phyloP scores from a whole-genome alignment of 805 yeast species.

The Brettanomyces anomalus region DNA sequence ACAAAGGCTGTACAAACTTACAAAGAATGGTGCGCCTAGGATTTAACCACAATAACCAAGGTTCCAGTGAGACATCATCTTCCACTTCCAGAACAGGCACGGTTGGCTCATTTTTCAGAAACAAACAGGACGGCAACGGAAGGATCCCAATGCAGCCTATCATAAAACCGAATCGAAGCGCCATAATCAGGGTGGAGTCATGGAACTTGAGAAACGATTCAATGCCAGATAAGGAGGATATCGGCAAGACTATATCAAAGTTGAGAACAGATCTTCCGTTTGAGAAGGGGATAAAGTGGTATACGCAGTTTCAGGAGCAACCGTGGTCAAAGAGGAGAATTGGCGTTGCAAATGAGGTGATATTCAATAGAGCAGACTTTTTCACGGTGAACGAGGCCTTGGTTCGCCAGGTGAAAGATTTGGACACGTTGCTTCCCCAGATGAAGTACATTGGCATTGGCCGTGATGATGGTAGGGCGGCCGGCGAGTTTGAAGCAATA shows the following conservation, averaged over 20 bases:
- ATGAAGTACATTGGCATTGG: slow-evolving; percentile 41
- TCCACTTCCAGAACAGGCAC: no score
- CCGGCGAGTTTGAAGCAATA: slow-evolving; percentile 46
- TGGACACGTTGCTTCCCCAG: slow-evolving; percentile 22
- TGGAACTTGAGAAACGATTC: slow-evolving; percentile 25
- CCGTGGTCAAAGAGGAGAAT: slow-evolving; percentile 29
- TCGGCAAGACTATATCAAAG: slow-evolving; percentile 14
- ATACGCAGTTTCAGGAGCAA: slow-evolving; percentile 19
- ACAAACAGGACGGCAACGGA: no score
- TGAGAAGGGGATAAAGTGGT: slow-evolving; percentile 17
- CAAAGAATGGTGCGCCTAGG: no score
- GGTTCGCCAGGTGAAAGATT: slow-evolving; percentile 36
- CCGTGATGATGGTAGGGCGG: slow-evolving; percentile 40
- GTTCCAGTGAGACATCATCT: no score
- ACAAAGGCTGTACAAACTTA: no score
- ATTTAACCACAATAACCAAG: no score
- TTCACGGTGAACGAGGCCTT: slow-evolving; percentile 41
- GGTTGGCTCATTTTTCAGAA: no score
- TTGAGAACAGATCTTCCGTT: slow-evolving; percentile 16
- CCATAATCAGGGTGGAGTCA: slow-evolving; percentile 13
- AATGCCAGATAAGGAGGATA: slow-evolving; percentile 12
- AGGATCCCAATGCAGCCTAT: no score
- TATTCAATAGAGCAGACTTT: slow-evolving; percentile 25
- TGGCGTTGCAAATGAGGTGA: slow-evolving; percentile 27
- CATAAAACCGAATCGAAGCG: background rate